Evolutionary conservation across 2,329 filamentous ascomycete genomes (phyloP).

Genomic region (Chaetomium olivaceum): DNA sequence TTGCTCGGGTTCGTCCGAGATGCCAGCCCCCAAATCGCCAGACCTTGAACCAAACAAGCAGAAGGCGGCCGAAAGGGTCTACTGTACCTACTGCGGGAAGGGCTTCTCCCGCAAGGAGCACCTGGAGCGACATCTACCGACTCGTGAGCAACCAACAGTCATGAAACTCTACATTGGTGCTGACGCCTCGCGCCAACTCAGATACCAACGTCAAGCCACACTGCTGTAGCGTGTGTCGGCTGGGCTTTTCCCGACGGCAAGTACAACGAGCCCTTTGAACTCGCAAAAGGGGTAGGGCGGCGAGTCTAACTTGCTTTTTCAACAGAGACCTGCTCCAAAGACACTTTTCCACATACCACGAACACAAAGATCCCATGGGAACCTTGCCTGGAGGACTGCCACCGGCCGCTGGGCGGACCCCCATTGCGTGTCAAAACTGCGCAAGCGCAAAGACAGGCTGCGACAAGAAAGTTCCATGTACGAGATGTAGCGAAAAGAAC

Average conservation of each 20-base stretch:
- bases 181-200: conserved; percentile 32
- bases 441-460: conserved; percentile 54
- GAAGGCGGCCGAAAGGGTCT: conserved; percentile 36
- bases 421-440: conserved; percentile 53
- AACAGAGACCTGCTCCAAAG: conserved; percentile 52
- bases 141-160: conserved; percentile 43
- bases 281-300: not conserved
- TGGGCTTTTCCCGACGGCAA: conserved; percentile 53
- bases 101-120: conserved; percentile 58
- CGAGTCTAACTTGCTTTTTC: conserved; percentile 22
- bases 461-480: conserved; percentile 52
- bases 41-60: not conserved
- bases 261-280: conserved; percentile 14
- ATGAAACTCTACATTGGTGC: not conserved
- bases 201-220: conserved; percentile 59
- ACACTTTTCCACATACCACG: conserved; percentile 54
- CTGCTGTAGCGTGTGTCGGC: conserved; percentile 50
- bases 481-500: conserved; percentile 51
- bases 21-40: not conserved
- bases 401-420: conserved; percentile 45
- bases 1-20: not conserved
- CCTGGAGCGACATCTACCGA: conserved; percentile 56
- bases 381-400: conserved; percentile 46
- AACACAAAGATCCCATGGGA: conserved; percentile 50
- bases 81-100: conserved; percentile 57